Evolutionary conservation across 306 rosid genomes (phyloP).

Genomic region (Gynostemma pentaphyllum): DNA sequence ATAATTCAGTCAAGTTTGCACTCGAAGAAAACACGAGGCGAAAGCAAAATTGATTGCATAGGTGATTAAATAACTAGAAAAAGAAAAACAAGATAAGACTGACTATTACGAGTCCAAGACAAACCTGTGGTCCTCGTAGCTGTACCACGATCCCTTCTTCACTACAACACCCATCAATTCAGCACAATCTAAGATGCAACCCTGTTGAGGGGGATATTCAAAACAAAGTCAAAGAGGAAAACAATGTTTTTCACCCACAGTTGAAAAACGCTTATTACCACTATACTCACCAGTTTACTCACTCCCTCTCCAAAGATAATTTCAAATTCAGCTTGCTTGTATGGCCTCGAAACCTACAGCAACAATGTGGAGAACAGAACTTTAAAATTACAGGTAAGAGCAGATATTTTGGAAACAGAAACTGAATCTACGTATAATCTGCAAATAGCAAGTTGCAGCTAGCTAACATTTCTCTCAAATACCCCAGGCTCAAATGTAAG

Average conservation of each 20-base stretch:
- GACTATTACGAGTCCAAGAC: conserved; percentile 11
- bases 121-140: conserved; percentile 88
- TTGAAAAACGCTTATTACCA: conserved; percentile 2
- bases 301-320: conserved; percentile 95
- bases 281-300: conserved; percentile 55
- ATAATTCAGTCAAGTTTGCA: neutral
- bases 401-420: neutral
- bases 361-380: conserved; percentile 2
- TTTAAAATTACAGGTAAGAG: neutral
- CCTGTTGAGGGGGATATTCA: conserved; percentile 69
- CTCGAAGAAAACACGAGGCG: neutral
- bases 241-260: neutral
- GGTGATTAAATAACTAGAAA: neutral
- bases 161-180: conserved; percentile 69
- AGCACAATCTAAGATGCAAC: conserved; percentile 94
- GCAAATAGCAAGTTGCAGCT: neutral
- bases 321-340: conserved; percentile 94
- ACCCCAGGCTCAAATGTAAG: neutral
- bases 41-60: neutral
- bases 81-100: neutral
- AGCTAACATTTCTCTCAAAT: neutral
- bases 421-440: neutral
- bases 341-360: conserved; percentile 88
- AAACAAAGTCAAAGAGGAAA: conserved; percentile 2
- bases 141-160: conserved; percentile 95